Evolutionary conservation across 2,329 filamentous ascomycete species (phyloP).

Genomic region (Colletotrichum cuscutae): DNA sequence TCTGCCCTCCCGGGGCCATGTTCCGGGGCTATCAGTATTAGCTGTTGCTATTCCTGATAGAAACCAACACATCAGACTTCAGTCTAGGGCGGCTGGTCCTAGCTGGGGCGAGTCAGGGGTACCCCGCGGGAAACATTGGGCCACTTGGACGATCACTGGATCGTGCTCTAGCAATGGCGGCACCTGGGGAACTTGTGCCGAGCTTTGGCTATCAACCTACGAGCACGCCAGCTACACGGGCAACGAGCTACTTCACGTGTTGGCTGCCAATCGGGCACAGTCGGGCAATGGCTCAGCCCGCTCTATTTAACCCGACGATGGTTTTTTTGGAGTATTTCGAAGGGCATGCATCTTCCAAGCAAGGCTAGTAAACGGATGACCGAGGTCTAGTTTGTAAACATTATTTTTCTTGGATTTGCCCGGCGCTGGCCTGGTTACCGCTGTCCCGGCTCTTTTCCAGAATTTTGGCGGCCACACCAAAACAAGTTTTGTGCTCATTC

Average conservation of each 20-base stretch:
- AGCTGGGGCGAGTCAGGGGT: conserved; percentile 10
- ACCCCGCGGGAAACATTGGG: conserved; percentile 5
- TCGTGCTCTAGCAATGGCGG: conserved; percentile 17
- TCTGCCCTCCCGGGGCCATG: neutral
- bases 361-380: neutral
- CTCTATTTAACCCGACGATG: neutral
- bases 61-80: conserved; percentile 1
- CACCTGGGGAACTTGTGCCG: conserved; percentile 14
- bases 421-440: neutral
- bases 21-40: conserved; percentile 7
- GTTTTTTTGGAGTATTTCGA: neutral
- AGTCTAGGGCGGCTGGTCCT: neutral
- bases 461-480: neutral
- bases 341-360: neutral
- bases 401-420: neutral
- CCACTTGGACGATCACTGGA: conserved; percentile 8
- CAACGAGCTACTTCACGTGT: neutral
- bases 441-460: neutral
- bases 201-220: neutral
- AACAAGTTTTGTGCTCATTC: conserved; percentile 32
- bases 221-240: neutral
- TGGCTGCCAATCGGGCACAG: neutral
- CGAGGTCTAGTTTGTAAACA: neutral
- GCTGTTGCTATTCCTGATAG: conserved; percentile 15
- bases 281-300: neutral